Evolutionary conservation across 805 yeast genomes (phyloP), one percentile per base, ranked within the genome.

Genomic region (Yarrowia yakushimensis): DNA sequence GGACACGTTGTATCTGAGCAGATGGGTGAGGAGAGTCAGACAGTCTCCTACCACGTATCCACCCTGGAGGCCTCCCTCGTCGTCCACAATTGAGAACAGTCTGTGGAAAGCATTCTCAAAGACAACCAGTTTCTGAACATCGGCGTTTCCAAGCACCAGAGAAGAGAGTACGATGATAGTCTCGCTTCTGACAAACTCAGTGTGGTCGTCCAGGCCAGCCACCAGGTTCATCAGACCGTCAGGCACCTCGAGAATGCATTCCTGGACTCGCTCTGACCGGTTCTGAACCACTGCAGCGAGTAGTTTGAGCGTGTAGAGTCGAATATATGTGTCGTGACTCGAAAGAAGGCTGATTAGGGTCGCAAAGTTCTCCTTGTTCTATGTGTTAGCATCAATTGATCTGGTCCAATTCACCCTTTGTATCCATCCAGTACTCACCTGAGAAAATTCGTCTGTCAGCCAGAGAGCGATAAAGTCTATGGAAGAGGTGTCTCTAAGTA

Each of bases 381-480:
- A 46, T 11, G 30, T 25, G 30, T 25, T 50, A 28, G 33, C 36
- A 28, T 13, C n/a, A n/a, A n/a, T n/a, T n/a, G n/a, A n/a, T n/a
- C n/a, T n/a, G n/a, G n/a, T n/a, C n/a, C n/a, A n/a, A n/a, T n/a
- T n/a, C n/a, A n/a, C n/a, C 8, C 4, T 1, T 12, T 10, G 31
- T 36, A 15, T 11, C 13, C 43, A 4, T 9, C 6, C 27, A 22
- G 8, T 43, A 6, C 63, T 42, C 11, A 78, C 75, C 74, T 88
- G 92, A 1, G 92, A 87, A 68, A 94, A 77, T 69, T 90, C 97
- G 74, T 94, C 99, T 0, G 98, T 90, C 31, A 94, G 88, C 96
- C 97, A 92, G 63, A 92, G 75, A 0, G 97, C 88, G 67, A 94
- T 88, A 69, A 90, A 96, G 71, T 92, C 98, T 12, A 84, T 82